Conservation (phyloP, 305 asterid species). For the Fraxinus greggii region DNA sequence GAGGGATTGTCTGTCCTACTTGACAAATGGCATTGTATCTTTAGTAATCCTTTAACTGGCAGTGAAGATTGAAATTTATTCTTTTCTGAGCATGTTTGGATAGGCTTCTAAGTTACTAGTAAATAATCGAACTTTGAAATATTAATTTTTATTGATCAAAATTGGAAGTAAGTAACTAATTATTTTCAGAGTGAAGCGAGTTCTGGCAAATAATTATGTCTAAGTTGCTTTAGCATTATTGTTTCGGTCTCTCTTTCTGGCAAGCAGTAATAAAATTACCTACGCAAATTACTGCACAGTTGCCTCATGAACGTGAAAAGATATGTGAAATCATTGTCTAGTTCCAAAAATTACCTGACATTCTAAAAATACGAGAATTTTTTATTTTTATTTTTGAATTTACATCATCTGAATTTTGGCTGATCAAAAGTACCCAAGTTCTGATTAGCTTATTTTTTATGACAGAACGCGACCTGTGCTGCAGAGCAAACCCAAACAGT, state of each 20-base stretch:
- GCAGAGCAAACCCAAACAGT: conserved; percentile 78
- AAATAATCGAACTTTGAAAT: not conserved
- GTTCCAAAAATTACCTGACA: not conserved
- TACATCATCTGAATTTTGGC: not conserved
- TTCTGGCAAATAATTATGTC: not conserved
- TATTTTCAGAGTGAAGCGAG: not conserved
- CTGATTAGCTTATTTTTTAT: conserved; percentile 12
- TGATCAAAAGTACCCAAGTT: not conserved
- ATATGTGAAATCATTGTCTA: not conserved
- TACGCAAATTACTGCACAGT: not conserved
- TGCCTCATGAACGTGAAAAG: not conserved
- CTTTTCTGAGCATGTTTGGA: not conserved
- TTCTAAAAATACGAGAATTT: not conserved
- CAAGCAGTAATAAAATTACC: not conserved
- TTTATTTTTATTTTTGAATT: not conserved
- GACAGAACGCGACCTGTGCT: conserved; percentile 68
- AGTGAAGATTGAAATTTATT: not conserved
- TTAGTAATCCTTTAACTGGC: not conserved
- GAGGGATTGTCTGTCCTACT: not conserved
- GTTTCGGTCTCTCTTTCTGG: not conserved
- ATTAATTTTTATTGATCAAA: not conserved
- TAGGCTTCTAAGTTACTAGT: not conserved
- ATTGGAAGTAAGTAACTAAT: not conserved
- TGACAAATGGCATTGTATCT: not conserved
- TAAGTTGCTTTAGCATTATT: not conserved